Evolutionary conservation across 1,284 basidiomycete genomes (phyloP).

Genomic region (Pyrrhoderma noxium): DNA sequence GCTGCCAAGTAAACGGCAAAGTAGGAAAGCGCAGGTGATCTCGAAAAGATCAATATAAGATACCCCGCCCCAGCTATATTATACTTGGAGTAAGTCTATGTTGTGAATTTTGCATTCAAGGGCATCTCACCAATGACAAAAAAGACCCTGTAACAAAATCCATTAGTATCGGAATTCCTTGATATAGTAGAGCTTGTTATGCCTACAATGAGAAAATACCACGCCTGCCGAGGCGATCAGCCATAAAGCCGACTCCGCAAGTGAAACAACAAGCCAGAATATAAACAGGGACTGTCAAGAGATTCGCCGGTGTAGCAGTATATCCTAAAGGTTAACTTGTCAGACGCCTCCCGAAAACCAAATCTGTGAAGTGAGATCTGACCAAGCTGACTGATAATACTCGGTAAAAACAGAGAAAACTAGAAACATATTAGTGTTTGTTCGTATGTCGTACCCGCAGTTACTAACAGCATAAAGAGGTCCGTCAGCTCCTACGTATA

Average conservation of each 20-base stretch:
- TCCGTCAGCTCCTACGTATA: constrained; percentile 27
- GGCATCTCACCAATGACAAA: constrained; percentile 32
- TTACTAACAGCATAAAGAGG: constrained; percentile 37
- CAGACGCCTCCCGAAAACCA: neutral
- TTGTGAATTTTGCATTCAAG: neutral
- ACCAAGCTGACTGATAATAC: constrained; percentile 13
- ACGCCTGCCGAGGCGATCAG: constrained; percentile 52
- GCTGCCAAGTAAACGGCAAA: constrained; percentile 66
- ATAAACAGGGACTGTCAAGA: constrained; percentile 66
- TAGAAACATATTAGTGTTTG: neutral
- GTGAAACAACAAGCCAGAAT: constrained; percentile 58
- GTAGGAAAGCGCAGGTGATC: constrained; percentile 58
- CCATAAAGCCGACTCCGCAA: constrained; percentile 52
- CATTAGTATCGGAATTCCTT: neutral
- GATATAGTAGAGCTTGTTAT: neutral
- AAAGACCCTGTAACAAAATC: constrained; percentile 25
- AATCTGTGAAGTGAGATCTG: neutral
- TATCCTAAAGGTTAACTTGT: constrained; percentile 39
- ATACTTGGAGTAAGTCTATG: neutral
- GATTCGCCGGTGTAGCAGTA: constrained; percentile 63
- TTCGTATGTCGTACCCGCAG: neutral
- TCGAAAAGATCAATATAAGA: constrained; percentile 57
- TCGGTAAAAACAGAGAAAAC: constrained; percentile 24
- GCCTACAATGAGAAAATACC: constrained; percentile 58
- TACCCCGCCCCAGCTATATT: constrained; percentile 43